A percentile compares a stretch with the other conserved stretches of the same genome.
phyloP scores from a whole-genome alignment of 140 eudicot species.

The Senecio squalidus region DNA sequence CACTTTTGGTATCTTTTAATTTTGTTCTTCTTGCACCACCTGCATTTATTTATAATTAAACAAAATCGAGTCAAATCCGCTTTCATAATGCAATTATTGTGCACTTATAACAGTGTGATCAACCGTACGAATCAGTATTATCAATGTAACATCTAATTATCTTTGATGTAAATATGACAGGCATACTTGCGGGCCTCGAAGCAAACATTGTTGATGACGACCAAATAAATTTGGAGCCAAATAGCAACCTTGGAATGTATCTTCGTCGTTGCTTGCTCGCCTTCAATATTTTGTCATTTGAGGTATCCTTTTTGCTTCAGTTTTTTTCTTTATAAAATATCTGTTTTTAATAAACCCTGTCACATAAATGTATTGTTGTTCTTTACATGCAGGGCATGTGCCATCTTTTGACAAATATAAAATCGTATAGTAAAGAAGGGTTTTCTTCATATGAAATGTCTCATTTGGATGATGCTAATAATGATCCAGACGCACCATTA shows the following conservation, averaged over 20 bases:
- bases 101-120: background rate
- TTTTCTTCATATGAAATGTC: slow-evolving; percentile 44
- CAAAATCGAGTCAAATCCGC: background rate
- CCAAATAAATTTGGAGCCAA: slow-evolving; percentile 84
- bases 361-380: background rate
- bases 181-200: slow-evolving; percentile 75
- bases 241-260: slow-evolving; percentile 78
- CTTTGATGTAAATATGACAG: slow-evolving; percentile 31
- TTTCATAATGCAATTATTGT: background rate
- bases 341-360: background rate
- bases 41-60: background rate
- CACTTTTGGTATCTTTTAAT: background rate
- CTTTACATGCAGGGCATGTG: slow-evolving; percentile 60
- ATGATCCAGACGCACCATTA: slow-evolving; percentile 43
- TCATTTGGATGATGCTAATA: slow-evolving; percentile 52
- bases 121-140: background rate
- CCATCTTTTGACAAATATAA: slow-evolving; percentile 71
- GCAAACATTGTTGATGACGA: slow-evolving; percentile 78
- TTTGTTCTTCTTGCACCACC: background rate
- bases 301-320: slow-evolving; percentile 42
- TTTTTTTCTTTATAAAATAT: background rate
- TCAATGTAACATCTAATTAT: slow-evolving; percentile 1
- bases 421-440: slow-evolving; percentile 64
- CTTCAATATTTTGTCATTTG: slow-evolving; percentile 72
- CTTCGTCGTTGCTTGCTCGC: slow-evolving; percentile 82